Evolutionary conservation across 1,284 basidiomycete genomes (phyloP).

Genomic region (Ustilago loliicola): DNA sequence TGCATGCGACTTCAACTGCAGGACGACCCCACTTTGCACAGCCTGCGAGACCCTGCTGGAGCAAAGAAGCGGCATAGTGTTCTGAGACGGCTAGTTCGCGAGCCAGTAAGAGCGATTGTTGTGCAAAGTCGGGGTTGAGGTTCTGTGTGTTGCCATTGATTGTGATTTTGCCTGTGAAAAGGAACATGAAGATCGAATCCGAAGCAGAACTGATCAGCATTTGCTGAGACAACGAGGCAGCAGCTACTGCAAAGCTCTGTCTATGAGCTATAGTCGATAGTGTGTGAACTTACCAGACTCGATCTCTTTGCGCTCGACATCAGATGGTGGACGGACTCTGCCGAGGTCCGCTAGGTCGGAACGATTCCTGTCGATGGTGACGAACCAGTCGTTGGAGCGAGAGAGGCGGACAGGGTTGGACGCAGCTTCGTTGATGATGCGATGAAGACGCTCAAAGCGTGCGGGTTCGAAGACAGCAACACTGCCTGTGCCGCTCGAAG

Average conservation of each 20-base stretch:
- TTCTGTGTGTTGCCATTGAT: conserved; percentile 59
- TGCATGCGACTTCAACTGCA: conserved; percentile 64
- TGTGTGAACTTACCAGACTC: conserved; percentile 50
- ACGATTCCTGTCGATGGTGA: conserved; percentile 62
- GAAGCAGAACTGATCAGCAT: conserved; percentile 1
- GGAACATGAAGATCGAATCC: not conserved
- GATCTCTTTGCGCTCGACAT: conserved; percentile 66
- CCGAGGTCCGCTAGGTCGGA: conserved; percentile 63
- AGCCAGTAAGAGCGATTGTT: conserved; percentile 63
- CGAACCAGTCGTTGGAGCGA: conserved; percentile 64
- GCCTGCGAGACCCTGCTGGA: conserved; percentile 64
- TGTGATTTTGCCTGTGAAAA: conserved; percentile 58
- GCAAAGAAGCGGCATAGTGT: conserved; percentile 66
- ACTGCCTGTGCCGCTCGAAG: conserved; percentile 28
- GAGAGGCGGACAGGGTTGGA: conserved; percentile 51
- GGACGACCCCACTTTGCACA: conserved; percentile 63
- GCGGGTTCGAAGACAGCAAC: conserved; percentile 59
- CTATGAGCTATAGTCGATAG: not conserved
- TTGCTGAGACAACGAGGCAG: not conserved
- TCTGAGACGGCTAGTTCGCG: conserved; percentile 64
- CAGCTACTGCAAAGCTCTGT: not conserved
- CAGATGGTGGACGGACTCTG: conserved; percentile 51
- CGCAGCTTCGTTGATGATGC: conserved; percentile 55
- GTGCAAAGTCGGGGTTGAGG: conserved; percentile 67
- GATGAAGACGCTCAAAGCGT: conserved; percentile 64